Conservation (phyloP, 768 basidiomycete genomes). For the Rubroboletus pulcherrimus region DNA sequence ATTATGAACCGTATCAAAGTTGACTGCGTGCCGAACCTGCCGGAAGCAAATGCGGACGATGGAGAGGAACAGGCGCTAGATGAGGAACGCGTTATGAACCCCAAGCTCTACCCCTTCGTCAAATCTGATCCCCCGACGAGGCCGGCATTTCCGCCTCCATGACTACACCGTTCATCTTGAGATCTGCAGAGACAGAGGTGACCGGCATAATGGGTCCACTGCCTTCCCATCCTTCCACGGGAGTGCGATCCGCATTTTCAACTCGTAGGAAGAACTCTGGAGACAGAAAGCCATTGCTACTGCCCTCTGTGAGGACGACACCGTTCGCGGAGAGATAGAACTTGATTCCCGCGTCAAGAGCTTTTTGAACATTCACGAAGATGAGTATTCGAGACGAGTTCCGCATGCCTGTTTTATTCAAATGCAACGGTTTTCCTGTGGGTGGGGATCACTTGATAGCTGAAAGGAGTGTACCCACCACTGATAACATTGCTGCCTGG, state of each 20-base stretch:
- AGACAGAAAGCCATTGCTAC: conserved; percentile 56
- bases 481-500: conserved; percentile 65
- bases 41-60: neutral
- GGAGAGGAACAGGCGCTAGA: neutral
- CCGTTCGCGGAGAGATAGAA: conserved; percentile 85
- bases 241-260: conserved; percentile 38
- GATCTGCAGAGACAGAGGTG: neutral
- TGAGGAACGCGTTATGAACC: neutral
- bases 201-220: neutral
- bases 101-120: neutral
- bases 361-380: conserved; percentile 72
- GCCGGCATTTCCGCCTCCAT: neutral
- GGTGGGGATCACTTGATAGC: neutral
- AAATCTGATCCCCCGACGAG: neutral
- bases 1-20: neutral
- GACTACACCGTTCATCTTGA: neutral
- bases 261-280: conserved; percentile 69
- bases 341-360: conserved; percentile 61
- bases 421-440: neutral
- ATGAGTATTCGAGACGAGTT: conserved; percentile 73
- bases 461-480: conserved; percentile 45
- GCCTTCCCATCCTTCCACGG: conserved; percentile 23
- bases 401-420: conserved; percentile 65
- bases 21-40: neutral
- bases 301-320: conserved; percentile 82